Evolutionary conservation across 345 rosid species (phyloP).

Genomic region (Melastoma malabathricum): DNA sequence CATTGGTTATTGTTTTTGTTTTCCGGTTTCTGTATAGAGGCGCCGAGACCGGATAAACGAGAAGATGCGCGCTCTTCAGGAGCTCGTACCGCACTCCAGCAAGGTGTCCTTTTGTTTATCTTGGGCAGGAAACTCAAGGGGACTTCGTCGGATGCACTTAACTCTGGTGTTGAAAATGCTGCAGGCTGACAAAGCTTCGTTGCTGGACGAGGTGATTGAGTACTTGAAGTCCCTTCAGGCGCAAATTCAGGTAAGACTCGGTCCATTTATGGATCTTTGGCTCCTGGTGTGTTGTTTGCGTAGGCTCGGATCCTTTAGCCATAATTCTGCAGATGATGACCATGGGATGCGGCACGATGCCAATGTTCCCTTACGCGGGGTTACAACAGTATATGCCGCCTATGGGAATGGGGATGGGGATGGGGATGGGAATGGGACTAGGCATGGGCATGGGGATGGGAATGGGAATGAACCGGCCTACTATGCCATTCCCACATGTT

Average conservation of each 20-base stretch:
- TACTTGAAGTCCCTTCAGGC: slow-evolving; percentile 44
- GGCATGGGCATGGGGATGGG: slow-evolving; percentile 47
- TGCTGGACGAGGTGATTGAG: slow-evolving; percentile 53
- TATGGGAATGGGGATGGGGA: slow-evolving; percentile 39
- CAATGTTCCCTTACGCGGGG: slow-evolving; percentile 62
- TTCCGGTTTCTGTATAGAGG: slow-evolving; percentile 20
- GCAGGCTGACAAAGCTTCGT: slow-evolving; percentile 51
- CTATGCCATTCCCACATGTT: slow-evolving; percentile 67
- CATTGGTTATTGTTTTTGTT: too few relatives aligned
- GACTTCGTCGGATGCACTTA: too few relatives aligned
- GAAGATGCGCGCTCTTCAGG: slow-evolving; percentile 55
- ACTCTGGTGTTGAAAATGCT: background rate
- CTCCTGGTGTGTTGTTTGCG: background rate
- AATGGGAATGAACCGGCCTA: slow-evolving; percentile 39
- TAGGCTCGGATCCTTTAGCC: too few relatives aligned
- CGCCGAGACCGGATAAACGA: slow-evolving; percentile 57
- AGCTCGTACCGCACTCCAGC: slow-evolving; percentile 45
- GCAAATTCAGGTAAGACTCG: slow-evolving; percentile 37
- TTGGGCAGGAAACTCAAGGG: too few relatives aligned
- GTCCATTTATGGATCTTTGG: background rate
- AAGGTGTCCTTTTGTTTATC: slow-evolving; percentile 16
- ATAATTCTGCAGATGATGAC: slow-evolving; percentile 54
- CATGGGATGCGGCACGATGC: slow-evolving; percentile 74
- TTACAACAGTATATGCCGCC: slow-evolving; percentile 27
- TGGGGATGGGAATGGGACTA: slow-evolving; percentile 23